Evolutionary conservation across 2,329 filamentous ascomycete genomes (phyloP).

Genomic region (Xylariomycetidae sp.): DNA sequence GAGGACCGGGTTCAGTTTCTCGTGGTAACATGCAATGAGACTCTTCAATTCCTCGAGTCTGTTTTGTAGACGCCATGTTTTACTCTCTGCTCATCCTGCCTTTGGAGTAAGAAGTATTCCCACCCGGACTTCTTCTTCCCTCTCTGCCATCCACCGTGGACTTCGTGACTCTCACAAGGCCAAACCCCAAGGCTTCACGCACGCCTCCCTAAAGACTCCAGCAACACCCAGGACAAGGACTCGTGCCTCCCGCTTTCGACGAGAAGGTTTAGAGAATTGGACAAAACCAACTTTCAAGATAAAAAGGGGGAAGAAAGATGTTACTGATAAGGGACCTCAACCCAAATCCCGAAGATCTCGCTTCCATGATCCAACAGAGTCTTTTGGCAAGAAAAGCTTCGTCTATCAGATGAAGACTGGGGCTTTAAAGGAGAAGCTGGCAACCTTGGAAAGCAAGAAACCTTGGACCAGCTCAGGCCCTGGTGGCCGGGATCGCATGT

Average conservation of each 20-base stretch:
- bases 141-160: slow-evolving; percentile 67
- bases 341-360: slow-evolving; percentile 44
- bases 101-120: slow-evolving; percentile 2
- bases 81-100: slow-evolving; percentile 4
- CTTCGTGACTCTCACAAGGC: slow-evolving; percentile 43
- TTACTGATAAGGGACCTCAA: slow-evolving; percentile 37
- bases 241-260: too few species aligned
- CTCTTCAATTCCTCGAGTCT: slow-evolving; percentile 21
- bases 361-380: slow-evolving; percentile 45
- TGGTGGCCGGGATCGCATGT: too few species aligned
- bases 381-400: slow-evolving; percentile 51
- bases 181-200: slow-evolving; percentile 25
- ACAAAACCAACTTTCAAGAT: slow-evolving; percentile 29
- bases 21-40: slow-evolving; percentile 26
- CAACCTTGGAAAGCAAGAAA: too few species aligned
- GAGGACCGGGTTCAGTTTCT: too few species aligned
- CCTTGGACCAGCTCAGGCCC: too few species aligned
- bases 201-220: slow-evolving; percentile 19
- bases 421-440: slow-evolving; percentile 28
- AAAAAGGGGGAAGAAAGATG: slow-evolving; percentile 47
- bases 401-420: slow-evolving; percentile 52
- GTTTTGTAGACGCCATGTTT: slow-evolving; percentile 20
- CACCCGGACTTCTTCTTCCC: slow-evolving; percentile 37
- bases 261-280: slow-evolving; percentile 10
- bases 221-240: slow-evolving; percentile 4